These are phyloP conservation scores for Apiosordaria backusii DNA, from an alignment of 495 filamentous ascomycete species.

Conservation along the genomic window DNA sequence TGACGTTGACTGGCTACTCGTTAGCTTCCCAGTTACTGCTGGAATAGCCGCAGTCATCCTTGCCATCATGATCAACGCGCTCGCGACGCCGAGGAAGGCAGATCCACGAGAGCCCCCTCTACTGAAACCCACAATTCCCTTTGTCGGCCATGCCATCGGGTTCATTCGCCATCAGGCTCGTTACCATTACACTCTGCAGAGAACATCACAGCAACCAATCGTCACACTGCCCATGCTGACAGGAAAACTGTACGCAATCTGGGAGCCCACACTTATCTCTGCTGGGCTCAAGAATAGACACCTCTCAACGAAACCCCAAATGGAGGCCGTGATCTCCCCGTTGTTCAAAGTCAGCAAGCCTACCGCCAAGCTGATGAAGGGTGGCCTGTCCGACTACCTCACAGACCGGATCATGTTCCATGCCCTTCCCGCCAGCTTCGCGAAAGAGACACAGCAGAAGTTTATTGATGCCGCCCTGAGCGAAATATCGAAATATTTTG, in stretches of 20 bases:
- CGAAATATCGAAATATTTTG: neutral
- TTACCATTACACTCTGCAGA: constrained; percentile 21
- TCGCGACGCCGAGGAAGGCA: neutral
- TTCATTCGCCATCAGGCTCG: constrained; percentile 24
- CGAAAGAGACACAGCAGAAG: neutral
- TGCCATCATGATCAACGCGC: neutral
- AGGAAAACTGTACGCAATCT: constrained; percentile 27
- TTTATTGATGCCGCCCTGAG: constrained; percentile 9
- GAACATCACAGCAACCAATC: constrained; percentile 13
- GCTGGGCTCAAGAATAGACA: constrained; percentile 18
- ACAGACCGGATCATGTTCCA: neutral
- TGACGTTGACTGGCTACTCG: neutral
- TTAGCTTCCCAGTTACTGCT: neutral
- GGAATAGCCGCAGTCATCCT: neutral
- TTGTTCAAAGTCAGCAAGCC: neutral
- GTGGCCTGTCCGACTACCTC: neutral
- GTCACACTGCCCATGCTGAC: constrained; percentile 27
- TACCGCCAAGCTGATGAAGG: neutral
- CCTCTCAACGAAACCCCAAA: constrained; percentile 14
- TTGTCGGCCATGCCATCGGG: constrained; percentile 31
- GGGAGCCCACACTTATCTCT: constrained; percentile 17
- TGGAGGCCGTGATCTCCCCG: neutral
- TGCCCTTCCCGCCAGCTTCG: constrained; percentile 3
- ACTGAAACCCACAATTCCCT: constrained; percentile 25
- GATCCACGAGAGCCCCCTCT: constrained; percentile 29